Conservation (phyloP, 345 rosid genomes). For the Gossypium mustelinum region DNA sequence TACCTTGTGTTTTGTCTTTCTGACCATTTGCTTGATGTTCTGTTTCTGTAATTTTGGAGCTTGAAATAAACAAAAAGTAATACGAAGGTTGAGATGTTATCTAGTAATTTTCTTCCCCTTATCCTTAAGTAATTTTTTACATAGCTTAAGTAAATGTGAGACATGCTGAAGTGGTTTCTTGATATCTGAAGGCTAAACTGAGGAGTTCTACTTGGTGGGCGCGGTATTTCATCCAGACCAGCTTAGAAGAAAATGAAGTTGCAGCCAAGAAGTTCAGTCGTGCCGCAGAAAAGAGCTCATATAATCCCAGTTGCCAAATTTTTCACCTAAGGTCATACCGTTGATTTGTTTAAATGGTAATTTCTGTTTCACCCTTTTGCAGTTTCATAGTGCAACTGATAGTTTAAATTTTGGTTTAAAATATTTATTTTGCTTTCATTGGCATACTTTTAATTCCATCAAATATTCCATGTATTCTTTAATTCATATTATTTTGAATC, state of each 20-base stretch:
- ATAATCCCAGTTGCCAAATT: constrained; percentile 39
- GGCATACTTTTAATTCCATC: constrained; percentile 2
- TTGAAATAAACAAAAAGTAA: neutral
- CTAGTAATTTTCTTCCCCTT: neutral
- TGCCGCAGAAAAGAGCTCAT: constrained; percentile 37
- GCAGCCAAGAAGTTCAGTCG: constrained; percentile 40
- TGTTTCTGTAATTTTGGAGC: neutral
- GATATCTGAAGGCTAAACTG: constrained; percentile 39
- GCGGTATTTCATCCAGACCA: constrained; percentile 30
- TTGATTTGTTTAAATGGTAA: constrained; percentile 20
- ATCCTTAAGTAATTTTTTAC: neutral
- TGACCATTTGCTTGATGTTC: neutral
- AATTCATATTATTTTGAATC: neutral
- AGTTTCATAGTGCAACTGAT: constrained; percentile 1
- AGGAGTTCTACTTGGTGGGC: constrained; percentile 48
- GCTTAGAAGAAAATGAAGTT: constrained; percentile 42
- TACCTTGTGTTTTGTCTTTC: neutral
- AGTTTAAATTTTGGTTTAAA: constrained; percentile 3
- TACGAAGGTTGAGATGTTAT: neutral
- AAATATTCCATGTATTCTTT: constrained; percentile 12
- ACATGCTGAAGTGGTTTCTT: constrained; percentile 5
- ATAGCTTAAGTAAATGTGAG: neutral
- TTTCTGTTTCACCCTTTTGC: neutral
- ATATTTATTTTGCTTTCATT: neutral
- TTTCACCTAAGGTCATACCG: constrained; percentile 40